phyloP scores from a whole-genome alignment of 139 green algal genomes.

The Picocystis salinarum region DNA sequence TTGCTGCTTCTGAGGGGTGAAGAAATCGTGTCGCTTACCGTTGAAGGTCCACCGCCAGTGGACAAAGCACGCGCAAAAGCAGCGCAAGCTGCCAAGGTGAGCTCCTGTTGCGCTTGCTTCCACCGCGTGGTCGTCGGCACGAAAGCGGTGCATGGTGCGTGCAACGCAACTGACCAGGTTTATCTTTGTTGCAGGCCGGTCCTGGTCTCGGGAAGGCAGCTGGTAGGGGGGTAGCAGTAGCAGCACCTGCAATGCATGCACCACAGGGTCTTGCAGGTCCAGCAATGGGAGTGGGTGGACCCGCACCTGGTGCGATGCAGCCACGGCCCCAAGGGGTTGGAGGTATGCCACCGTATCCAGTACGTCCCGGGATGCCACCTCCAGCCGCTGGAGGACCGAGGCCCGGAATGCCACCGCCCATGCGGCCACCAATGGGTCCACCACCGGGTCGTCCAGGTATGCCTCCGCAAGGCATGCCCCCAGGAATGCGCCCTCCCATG shows the following conservation, averaged over 20 bases:
- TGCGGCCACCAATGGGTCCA: constrained; percentile 1
- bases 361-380: not conserved
- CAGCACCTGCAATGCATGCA: constrained; percentile 20
- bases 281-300: constrained; percentile 65
- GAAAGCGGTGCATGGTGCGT: not conserved
- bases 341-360: constrained; percentile 5
- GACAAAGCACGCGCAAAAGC: constrained; percentile 31
- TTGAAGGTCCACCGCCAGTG: constrained; percentile 83
- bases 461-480: constrained; percentile 9
- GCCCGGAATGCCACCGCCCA: constrained; percentile 35
- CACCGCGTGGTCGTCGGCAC: not conserved
- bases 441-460: not conserved
- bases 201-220: constrained; percentile 62
- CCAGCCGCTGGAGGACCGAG: constrained; percentile 9
- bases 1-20: constrained; percentile 80
- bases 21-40: constrained; percentile 82
- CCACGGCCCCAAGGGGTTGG: constrained; percentile 41
- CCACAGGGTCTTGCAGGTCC: constrained; percentile 56
- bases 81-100: constrained; percentile 26
- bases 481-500: constrained; percentile 8
- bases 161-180: not conserved
- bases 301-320: constrained; percentile 75
- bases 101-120: not conserved
- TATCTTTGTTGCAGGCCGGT: constrained; percentile 23
- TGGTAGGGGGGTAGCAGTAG: constrained; percentile 49